Evolutionary conservation across 495 filamentous ascomycete genomes (phyloP), one percentile per base, ranked within the genome.

Genomic region (Aspergillus carlsbadensis): DNA sequence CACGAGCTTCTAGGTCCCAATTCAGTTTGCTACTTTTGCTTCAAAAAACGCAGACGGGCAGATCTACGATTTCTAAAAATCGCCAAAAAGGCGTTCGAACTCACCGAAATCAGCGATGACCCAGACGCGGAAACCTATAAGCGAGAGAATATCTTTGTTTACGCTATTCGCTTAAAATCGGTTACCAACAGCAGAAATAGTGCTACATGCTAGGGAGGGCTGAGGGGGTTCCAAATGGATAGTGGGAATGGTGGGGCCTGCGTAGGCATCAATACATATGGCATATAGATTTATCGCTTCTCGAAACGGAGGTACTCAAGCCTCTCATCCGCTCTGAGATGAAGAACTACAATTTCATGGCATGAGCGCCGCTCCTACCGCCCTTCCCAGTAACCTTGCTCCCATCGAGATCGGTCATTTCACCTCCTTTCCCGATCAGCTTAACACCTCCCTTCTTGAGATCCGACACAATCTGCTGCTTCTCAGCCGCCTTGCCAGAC

Each of bases 381-480:
- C 34, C 42, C 22, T 44, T 49, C 6, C 57, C 58, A 46, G 37
- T 33, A 36, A 86, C 79, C 66, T 86, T 82, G 61, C 84, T 89
- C 4, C 93, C 94, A 61, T 96, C 84, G 40, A 96, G 79, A 74
- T 92, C 87, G 20, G 83, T 84, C 18, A 95, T 74, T 69, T 93
- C 88, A 5, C 94, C 94, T 71, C 90, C 89, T 74, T 87, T 90
- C 48, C 91, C 92, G 73, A 98, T 96, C 34, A 98, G 80, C 73
- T 86, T 92, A 37, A 97, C 94, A 46, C 91, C 91, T 43, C 90
- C 93, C 77, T 85, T 88, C 80, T 89, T 95, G 63, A 98, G 76
- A 44, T 91, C 85, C 7, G 81, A 84, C 34, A 96, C 69, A 18
- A 94, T 81, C 54, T 90, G 82, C 59, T 85, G 81, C 69, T 84